Percentiles rank a stretch among this genome's conserved stretches.
Evolutionary conservation across 1,139 yeast genomes (phyloP).

Genomic region (Geotrichum cucujoidarum): DNA sequence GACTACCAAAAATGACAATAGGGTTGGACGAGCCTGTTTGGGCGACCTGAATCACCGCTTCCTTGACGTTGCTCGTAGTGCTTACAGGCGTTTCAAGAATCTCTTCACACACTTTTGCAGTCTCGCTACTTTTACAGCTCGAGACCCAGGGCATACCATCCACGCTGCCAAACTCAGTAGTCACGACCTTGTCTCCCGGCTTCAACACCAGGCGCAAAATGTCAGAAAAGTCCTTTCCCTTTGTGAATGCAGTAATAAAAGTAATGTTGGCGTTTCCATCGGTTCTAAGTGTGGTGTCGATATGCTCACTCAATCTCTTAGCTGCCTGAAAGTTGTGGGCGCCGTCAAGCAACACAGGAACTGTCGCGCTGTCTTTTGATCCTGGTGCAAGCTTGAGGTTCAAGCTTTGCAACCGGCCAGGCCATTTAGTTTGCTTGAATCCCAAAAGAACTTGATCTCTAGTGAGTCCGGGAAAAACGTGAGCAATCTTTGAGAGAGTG

Average conservation of each 20-base stretch:
- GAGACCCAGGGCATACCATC: slow-evolving; percentile 93
- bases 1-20: slow-evolving; percentile 16
- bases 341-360: slow-evolving; percentile 66
- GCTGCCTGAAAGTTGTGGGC: slow-evolving; percentile 92
- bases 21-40: background rate
- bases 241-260: slow-evolving; percentile 69
- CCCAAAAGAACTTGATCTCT: slow-evolving; percentile 46
- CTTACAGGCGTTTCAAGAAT: slow-evolving; percentile 4
- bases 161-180: slow-evolving; percentile 61
- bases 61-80: background rate
- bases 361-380: slow-evolving; percentile 59
- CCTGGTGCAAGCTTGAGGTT: slow-evolving; percentile 3
- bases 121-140: slow-evolving; percentile 42
- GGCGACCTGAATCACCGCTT: background rate
- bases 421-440: slow-evolving; percentile 41
- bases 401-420: slow-evolving; percentile 39
- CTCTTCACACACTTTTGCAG: slow-evolving; percentile 32
- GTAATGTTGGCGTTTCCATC: slow-evolving; percentile 41
- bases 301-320: slow-evolving; percentile 50
- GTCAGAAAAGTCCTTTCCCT: slow-evolving; percentile 57
- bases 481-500: slow-evolving; percentile 42
- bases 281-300: slow-evolving; percentile 32
- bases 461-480: slow-evolving; percentile 23
- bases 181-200: slow-evolving; percentile 51
- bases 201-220: slow-evolving; percentile 50